These are phyloP conservation scores for Taphrina confusa DNA, from an alignment of 1,139 yeast species.

Conservation along the genomic window DNA sequence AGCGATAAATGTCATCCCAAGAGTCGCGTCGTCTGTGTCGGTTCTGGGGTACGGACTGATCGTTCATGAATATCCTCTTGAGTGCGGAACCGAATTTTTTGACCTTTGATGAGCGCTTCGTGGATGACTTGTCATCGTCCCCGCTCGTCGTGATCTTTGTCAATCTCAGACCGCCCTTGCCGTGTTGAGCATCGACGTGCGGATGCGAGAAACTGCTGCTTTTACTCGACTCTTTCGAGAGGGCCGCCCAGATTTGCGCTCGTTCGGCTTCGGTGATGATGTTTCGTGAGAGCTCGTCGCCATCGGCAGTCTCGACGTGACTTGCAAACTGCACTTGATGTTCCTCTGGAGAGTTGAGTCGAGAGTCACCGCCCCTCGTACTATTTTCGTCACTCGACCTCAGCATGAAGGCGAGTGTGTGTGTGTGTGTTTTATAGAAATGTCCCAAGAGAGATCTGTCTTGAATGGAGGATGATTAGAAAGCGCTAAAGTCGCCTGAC, in stretches of 20 bases:
- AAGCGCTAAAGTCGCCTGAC: too few relatives aligned
- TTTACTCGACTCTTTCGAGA: conserved; percentile 5
- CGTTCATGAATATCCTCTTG: conserved; percentile 22
- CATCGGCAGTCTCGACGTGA: neutral
- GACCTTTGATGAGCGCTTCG: neutral
- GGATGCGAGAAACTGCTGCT: neutral
- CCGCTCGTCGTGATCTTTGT: neutral
- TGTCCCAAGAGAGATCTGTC: too few relatives aligned
- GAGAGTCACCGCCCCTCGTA: neutral
- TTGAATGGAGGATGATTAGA: too few relatives aligned
- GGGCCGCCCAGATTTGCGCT: conserved; percentile 22
- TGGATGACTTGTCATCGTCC: neutral
- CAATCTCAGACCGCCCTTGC: neutral
- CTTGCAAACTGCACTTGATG: conserved; percentile 7
- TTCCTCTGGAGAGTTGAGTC: neutral
- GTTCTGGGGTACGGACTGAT: conserved; percentile 6
- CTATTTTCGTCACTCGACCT: conserved; percentile 15
- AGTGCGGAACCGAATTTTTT: conserved; percentile 3
- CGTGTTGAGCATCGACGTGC: neutral
- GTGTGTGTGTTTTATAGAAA: too few relatives aligned
- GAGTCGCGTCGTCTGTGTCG: conserved; percentile 4
- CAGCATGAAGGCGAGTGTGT: neutral
- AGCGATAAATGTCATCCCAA: conserved; percentile 21
- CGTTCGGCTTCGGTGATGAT: conserved; percentile 21
- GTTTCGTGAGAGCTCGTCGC: neutral